Conservation (phyloP, 1,284 basidiomycete species). For the Leccinum griseonigrum region DNA sequence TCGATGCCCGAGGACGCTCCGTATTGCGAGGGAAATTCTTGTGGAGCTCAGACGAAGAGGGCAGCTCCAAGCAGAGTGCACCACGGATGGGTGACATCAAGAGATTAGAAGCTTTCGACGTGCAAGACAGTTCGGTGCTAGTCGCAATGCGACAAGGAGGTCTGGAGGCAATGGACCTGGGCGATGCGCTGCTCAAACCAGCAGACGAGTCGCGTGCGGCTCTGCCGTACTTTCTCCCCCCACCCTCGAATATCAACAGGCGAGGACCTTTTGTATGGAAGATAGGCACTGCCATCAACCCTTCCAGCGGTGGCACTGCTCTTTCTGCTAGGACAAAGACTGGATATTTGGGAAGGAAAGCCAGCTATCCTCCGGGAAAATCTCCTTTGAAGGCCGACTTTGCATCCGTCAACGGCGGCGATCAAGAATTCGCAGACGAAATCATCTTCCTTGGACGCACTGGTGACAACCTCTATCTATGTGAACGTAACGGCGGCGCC, state of each 20-base stretch:
- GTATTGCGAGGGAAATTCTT: constrained; percentile 75
- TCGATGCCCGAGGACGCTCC: constrained; percentile 77
- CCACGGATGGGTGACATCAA: constrained; percentile 73
- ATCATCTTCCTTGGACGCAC: constrained; percentile 74
- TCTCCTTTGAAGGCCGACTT: constrained; percentile 51
- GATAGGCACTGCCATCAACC: constrained; percentile 64
- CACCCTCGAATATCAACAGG: constrained; percentile 58
- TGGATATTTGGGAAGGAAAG: constrained; percentile 47
- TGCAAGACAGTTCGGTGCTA: constrained; percentile 67
- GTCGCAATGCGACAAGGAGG: constrained; percentile 82
- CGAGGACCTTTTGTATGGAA: constrained; percentile 75
- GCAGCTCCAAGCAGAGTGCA: constrained; percentile 38
- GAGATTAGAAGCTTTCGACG: constrained; percentile 74
- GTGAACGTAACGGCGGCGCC: constrained; percentile 67
- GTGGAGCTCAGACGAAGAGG: constrained; percentile 69
- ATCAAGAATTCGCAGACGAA: constrained; percentile 62
- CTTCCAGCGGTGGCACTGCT: constrained; percentile 39
- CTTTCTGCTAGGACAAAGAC: constrained; percentile 41
- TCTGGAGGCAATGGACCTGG: constrained; percentile 72
- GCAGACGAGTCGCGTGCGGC: constrained; percentile 70
- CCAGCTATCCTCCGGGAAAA: constrained; percentile 46
- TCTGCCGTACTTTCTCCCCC: constrained; percentile 64
- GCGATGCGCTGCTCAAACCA: constrained; percentile 71
- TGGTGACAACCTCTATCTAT: constrained; percentile 73
- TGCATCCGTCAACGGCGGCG: constrained; percentile 45